These are phyloP conservation scores for Rhinocladiella mackenziei DNA, from an alignment of 2,329 filamentous ascomycete genomes.

Conservation along the genomic window DNA sequence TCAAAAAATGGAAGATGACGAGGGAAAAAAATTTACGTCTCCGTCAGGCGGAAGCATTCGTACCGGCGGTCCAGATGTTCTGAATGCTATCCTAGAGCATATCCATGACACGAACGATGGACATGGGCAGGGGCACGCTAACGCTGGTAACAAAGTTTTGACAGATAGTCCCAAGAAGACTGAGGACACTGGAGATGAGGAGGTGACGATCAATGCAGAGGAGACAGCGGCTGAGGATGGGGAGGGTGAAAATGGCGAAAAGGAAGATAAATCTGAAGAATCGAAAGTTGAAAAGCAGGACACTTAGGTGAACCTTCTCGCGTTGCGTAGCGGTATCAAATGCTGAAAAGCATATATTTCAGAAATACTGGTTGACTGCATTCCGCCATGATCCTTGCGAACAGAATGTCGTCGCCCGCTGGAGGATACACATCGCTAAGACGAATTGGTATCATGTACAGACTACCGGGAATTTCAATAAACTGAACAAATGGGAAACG, in stretches of 20 bases:
- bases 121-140: slow-evolving; percentile 4
- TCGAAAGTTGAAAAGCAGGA: too few relatives aligned
- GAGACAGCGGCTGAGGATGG: neutral
- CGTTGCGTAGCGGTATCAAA: too few relatives aligned
- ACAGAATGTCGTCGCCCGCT: too few relatives aligned
- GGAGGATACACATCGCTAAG: too few relatives aligned
- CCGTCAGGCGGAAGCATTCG: slow-evolving; percentile 27
- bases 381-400: too few relatives aligned
- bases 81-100: slow-evolving; percentile 27
- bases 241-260: neutral
- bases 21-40: slow-evolving; percentile 18
- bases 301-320: too few relatives aligned
- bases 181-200: neutral
- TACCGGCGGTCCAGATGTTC: slow-evolving; percentile 24
- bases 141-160: neutral
- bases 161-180: neutral
- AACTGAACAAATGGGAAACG: too few relatives aligned
- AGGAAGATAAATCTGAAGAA: neutral
- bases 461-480: too few relatives aligned
- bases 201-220: neutral
- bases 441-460: too few relatives aligned
- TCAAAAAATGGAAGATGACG: slow-evolving; percentile 5
- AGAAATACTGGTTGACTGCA: too few relatives aligned
- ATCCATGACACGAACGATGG: slow-evolving; percentile 18
- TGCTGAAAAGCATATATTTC: too few relatives aligned